Percentiles rank a stretch among this genome's conserved stretches.
Conservation (phyloP, 169 alveolate species). For the Plasmodium falciparum region DNA sequence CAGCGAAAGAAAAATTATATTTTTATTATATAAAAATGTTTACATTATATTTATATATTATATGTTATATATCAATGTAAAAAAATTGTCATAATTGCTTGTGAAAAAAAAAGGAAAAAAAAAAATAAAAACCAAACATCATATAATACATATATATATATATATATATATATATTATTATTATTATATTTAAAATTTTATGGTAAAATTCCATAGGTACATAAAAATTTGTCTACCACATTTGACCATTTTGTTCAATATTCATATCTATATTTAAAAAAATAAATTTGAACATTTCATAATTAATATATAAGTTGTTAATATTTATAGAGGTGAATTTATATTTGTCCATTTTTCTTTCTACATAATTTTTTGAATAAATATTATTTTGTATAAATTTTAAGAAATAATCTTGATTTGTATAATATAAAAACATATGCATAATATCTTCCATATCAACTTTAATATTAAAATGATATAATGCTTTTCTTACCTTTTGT, state of each 20-base stretch:
- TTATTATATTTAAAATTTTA: no score
- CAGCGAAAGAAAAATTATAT: no score
- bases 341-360: constrained; percentile 14
- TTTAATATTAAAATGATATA: constrained; percentile 55
- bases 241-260: constrained; percentile 51
- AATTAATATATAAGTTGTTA: constrained; percentile 40
- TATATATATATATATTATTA: no score
- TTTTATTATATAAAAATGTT: no score
- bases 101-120: no score
- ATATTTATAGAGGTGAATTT: constrained; percentile 42
- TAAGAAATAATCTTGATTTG: constrained; percentile 46
- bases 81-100: no score
- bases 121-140: no score
- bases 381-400: constrained; percentile 29
- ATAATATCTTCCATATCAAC: constrained; percentile 59
- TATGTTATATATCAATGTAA: no score
- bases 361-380: constrained; percentile 41
- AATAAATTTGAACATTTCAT: constrained; percentile 54
- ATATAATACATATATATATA: no score
- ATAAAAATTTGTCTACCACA: constrained; percentile 19
- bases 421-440: constrained; percentile 52
- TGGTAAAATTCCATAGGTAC: no score
- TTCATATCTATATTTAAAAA: constrained; percentile 66
- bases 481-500: constrained; percentile 51
- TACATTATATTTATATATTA: no score